A percentile compares a stretch with the other conserved stretches of the same genome.
These are phyloP conservation scores for Botrytis porri DNA, from an alignment of 2,329 filamentous ascomycete genomes.

Conservation along the genomic window DNA sequence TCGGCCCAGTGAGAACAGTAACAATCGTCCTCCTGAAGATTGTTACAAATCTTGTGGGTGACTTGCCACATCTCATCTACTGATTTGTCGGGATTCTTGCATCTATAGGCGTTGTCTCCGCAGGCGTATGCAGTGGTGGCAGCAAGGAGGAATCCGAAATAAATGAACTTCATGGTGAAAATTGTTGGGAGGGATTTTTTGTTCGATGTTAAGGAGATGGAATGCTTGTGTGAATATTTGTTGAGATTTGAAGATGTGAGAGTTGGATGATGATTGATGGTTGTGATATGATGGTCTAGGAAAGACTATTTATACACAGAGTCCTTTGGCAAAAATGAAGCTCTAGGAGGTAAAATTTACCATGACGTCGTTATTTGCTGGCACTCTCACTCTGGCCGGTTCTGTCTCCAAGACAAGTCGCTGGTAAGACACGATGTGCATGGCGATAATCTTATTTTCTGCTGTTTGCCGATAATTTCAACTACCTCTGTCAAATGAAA, in stretches of 20 bases:
- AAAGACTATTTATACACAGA: background rate
- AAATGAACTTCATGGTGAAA: background rate
- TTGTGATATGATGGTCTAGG: background rate
- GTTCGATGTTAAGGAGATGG: background rate
- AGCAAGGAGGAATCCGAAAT: background rate
- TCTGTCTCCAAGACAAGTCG: background rate
- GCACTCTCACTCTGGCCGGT: background rate
- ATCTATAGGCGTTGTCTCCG: background rate
- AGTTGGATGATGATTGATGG: background rate
- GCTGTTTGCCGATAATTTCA: background rate
- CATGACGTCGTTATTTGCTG: background rate
- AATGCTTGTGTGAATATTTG: background rate
- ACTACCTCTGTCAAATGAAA: background rate
- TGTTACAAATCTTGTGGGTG: background rate
- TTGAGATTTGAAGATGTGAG: background rate
- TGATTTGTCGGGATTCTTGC: background rate
- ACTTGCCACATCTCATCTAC: background rate
- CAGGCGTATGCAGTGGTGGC: background rate
- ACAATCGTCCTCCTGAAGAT: slow-evolving; percentile 4
- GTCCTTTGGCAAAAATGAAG: background rate
- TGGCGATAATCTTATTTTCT: background rate
- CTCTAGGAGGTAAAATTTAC: background rate
- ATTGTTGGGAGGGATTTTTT: background rate
- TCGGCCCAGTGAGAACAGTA: slow-evolving; percentile 4
- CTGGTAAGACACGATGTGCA: background rate